Conservation (phyloP, 371 early-diverging fungal species). For the Mucor sp. region DNA sequence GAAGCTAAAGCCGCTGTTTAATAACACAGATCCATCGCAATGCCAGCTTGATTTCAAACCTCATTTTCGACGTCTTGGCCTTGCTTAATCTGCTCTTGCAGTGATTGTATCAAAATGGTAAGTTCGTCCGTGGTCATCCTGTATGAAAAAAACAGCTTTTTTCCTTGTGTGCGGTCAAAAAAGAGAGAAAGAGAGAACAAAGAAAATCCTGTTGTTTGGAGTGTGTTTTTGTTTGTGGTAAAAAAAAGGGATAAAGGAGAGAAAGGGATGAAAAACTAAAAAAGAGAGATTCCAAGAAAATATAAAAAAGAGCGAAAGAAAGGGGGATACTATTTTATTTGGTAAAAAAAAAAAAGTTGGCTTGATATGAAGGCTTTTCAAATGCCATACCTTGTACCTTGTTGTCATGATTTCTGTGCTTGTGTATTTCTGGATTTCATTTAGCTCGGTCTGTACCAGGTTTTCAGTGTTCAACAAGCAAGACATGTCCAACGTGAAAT, state of each 20-base stretch:
- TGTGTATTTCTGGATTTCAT: not conserved
- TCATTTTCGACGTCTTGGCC: constrained; percentile 23
- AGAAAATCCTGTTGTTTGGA: not conserved
- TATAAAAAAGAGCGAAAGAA: constrained; percentile 11
- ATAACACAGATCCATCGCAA: not conserved
- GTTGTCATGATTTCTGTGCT: not conserved
- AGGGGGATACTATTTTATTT: not conserved
- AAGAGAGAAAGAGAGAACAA: not conserved
- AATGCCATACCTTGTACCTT: not conserved
- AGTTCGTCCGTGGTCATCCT: constrained; percentile 25
- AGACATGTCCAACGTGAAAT: not conserved
- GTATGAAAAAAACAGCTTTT: not conserved
- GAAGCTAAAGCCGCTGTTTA: constrained; percentile 22
- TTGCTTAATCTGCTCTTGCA: constrained; percentile 25
- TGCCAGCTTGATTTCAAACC: constrained; percentile 4
- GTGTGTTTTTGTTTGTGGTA: not conserved
- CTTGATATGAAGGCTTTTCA: not conserved
- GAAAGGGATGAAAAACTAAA: not conserved
- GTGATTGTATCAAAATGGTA: constrained; percentile 18
- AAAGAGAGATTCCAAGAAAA: constrained; percentile 5
- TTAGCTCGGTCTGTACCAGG: not conserved
- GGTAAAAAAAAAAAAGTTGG: not conserved
- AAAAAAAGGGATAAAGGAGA: constrained; percentile 6
- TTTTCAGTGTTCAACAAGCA: not conserved
- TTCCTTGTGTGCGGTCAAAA: not conserved